These are phyloP conservation scores for Fusarium pseudograminearum DNA, from an alignment of 2,329 filamentous ascomycete genomes.

Conservation along the genomic window DNA sequence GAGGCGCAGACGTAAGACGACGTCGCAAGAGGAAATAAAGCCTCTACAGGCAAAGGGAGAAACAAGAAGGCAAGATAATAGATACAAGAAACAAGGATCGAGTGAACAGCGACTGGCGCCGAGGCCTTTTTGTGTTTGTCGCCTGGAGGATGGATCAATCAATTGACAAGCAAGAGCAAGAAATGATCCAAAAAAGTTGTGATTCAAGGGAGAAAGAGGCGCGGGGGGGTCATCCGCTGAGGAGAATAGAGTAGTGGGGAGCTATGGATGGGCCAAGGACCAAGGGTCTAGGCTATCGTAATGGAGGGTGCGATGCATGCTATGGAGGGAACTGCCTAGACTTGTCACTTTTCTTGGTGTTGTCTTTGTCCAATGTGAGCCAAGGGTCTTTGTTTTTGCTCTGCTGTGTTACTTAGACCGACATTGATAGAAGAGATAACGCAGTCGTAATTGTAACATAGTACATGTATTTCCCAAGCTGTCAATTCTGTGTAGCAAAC, in stretches of 20 bases:
- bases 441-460: background rate
- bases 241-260: background rate
- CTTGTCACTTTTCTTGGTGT: background rate
- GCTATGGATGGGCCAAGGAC: background rate
- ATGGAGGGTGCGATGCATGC: background rate
- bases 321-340: background rate
- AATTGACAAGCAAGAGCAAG: background rate
- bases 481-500: background rate
- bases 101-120: background rate
- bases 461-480: background rate
- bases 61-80: background rate
- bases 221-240: background rate
- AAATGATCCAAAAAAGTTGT: background rate
- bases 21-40: background rate
- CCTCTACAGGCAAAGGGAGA: background rate
- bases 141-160: background rate
- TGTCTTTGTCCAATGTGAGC: background rate
- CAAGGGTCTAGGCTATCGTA: slow-evolving; percentile 13
- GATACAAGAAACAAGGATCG: background rate
- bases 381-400: background rate
- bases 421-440: background rate
- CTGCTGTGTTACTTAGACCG: background rate
- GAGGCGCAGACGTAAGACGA: background rate
- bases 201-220: slow-evolving; percentile 1
- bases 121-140: slow-evolving; percentile 4